phyloP scores from a whole-genome alignment of 768 basidiomycete species.

The Amyloporia xantha region DNA sequence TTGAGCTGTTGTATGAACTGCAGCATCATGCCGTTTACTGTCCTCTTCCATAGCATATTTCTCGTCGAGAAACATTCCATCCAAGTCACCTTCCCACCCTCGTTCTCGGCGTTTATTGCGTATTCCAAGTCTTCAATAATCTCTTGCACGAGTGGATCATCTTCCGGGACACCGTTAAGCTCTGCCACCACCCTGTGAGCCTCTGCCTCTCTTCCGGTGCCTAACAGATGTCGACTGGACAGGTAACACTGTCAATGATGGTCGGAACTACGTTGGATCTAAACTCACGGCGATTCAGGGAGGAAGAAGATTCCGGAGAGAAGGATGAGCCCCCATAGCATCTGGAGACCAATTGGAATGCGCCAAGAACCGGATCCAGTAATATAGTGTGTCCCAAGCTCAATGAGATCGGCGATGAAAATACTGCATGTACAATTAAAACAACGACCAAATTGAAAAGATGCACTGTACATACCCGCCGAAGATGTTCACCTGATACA shows the following conservation, averaged over 20 bases:
- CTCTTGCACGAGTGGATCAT: constrained; percentile 54
- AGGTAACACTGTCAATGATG: background rate
- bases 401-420: constrained; percentile 65
- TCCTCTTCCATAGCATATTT: constrained; percentile 67
- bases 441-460: too few species aligned
- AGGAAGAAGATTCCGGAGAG: constrained; percentile 69
- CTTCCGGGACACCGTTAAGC: constrained; percentile 52
- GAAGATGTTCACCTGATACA: constrained; percentile 77
- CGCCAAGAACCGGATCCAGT: constrained; percentile 62
- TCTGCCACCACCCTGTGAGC: constrained; percentile 59
- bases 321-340: constrained; percentile 61
- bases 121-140: constrained; percentile 57
- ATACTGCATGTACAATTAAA: constrained; percentile 45
- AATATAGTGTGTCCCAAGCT: constrained; percentile 56
- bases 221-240: constrained; percentile 61
- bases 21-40: constrained; percentile 72
- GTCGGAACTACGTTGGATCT: background rate
- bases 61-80: constrained; percentile 66
- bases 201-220: constrained; percentile 42
- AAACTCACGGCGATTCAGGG: constrained; percentile 72
- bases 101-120: constrained; percentile 66
- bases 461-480: constrained; percentile 41
- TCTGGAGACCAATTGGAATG: constrained; percentile 67
- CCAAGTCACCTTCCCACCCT: constrained; percentile 80
- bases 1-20: constrained; percentile 79